Conservation (phyloP, 1,284 basidiomycete genomes). For the Microbotryomycetes sp. region DNA sequence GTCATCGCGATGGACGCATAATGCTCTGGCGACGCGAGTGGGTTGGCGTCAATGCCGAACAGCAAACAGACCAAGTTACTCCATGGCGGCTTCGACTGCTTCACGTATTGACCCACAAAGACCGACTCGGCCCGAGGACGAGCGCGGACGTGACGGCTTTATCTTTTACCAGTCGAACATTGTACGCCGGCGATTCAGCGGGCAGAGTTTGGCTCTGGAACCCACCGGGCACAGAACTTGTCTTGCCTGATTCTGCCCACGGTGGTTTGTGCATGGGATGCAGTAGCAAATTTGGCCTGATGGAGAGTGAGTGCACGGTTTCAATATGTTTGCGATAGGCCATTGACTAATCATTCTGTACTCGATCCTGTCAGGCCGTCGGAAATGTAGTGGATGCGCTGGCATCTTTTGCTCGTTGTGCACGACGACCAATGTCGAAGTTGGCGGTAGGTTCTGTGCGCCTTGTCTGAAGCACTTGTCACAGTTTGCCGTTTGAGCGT, state of each 20-base stretch:
- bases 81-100: constrained; percentile 3
- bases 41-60: background rate
- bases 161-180: constrained; percentile 1
- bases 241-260: constrained; percentile 1
- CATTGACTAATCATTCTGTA: background rate
- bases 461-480: constrained; percentile 3
- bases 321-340: too few species aligned
- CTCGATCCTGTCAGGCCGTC: background rate
- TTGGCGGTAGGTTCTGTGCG: constrained; percentile 9
- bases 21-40: constrained; percentile 1
- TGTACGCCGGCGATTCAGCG: constrained; percentile 3
- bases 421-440: constrained; percentile 8
- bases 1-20: constrained; percentile 3
- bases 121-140: constrained; percentile 1
- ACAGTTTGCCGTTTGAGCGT: background rate
- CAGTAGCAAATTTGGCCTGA: background rate
- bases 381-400: constrained; percentile 4
- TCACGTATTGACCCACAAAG: constrained; percentile 1
- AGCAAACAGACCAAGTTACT: background rate
- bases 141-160: constrained; percentile 1
- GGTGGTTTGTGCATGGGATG: constrained; percentile 6
- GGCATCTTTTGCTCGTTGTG: constrained; percentile 7
- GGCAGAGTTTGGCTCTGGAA: background rate
- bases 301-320: constrained; percentile 3
- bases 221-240: constrained; percentile 7